These are phyloP conservation scores for Buddleja alternifolia DNA, from an alignment of 257 asterid genomes.

Conservation along the genomic window DNA sequence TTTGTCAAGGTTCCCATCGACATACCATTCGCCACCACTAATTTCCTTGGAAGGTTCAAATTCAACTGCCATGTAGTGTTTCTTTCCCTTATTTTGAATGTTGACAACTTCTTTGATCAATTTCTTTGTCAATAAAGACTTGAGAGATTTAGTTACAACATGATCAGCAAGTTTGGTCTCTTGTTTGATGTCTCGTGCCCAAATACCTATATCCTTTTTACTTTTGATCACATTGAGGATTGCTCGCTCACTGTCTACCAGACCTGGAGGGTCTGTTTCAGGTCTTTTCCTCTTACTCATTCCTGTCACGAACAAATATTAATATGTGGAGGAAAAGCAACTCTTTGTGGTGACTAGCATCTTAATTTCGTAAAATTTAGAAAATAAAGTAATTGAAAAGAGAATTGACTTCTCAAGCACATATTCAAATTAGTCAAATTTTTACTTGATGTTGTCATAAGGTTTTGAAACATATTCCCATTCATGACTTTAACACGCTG, in stretches of 20 bases:
- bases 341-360: no score
- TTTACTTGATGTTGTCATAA: no score
- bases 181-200: slow-evolving; percentile 44
- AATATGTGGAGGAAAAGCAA: no score
- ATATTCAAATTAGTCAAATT: no score
- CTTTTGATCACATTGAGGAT: slow-evolving; percentile 50
- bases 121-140: slow-evolving; percentile 33
- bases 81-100: slow-evolving; percentile 44
- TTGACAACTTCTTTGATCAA: slow-evolving; percentile 57
- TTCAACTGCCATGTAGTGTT: slow-evolving; percentile 60
- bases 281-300: slow-evolving; percentile 60
- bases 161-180: slow-evolving; percentile 37
- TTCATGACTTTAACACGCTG: no score
- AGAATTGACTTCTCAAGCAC: no score
- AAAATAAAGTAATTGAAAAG: no score
- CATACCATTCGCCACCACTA: slow-evolving; percentile 67
- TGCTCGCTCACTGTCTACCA: slow-evolving; percentile 42
- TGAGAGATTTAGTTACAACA: slow-evolving; percentile 42
- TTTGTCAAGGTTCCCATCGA: slow-evolving; percentile 54
- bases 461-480: no score
- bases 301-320: slow-evolving; percentile 16
- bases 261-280: slow-evolving; percentile 35
- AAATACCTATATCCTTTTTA: slow-evolving; percentile 45
- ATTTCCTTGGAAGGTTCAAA: slow-evolving; percentile 70
- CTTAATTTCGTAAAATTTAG: no score